Base-by-base conservation (phyloP, 352 stramenopile species). In the Aphanomyces invadans region DNA sequence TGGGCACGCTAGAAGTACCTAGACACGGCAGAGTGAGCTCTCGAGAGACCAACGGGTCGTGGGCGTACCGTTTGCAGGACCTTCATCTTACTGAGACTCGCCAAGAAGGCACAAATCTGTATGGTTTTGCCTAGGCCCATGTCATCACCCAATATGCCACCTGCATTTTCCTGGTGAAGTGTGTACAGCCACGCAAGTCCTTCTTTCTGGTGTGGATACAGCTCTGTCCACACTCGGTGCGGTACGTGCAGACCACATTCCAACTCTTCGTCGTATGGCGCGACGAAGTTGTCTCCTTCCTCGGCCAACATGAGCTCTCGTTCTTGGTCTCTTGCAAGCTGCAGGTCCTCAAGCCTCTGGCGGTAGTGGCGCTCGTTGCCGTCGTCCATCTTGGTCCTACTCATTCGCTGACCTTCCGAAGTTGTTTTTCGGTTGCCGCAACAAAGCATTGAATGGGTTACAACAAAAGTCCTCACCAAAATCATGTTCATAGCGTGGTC, bases 41-140 rank as follows among this genome's bases (percentile, higher is more conserved):
- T 44, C 3, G 29, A 31, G 23, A 32, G 10, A 19, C 21, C 9
- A 5, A 15, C 32, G 32, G 2, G 28, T 19, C 3, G 10, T 33
- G 21, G 17, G n/a, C 36, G 12, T 45, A 67, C 60, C 42, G 60
- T 38, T 15, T 46, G 32, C 12, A 67, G 10, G n/a, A 67, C 21
- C 9, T 59, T 42, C 60, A 67, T 67, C 26, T 17, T 11, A 21
- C 28, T 42, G 15, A 67, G 23, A 17, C 60, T 57, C 21, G 60
- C 38, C 17, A 67, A 23, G 32, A 57, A 67, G 4, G 48, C 51
- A 21, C 65, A 70, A 9, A 95, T 79, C 69, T 98, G 94, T 10
- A 98, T 86, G 2, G 96, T 99, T 79, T 99, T 99, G n/a, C 96
- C 95, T 12, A 98, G 76, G 12, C 90, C 91, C 94, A 98, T 98